Evolutionary conservation across 208 protist genomes (phyloP).

Genomic region (Blastocrithidia nonstop): DNA sequence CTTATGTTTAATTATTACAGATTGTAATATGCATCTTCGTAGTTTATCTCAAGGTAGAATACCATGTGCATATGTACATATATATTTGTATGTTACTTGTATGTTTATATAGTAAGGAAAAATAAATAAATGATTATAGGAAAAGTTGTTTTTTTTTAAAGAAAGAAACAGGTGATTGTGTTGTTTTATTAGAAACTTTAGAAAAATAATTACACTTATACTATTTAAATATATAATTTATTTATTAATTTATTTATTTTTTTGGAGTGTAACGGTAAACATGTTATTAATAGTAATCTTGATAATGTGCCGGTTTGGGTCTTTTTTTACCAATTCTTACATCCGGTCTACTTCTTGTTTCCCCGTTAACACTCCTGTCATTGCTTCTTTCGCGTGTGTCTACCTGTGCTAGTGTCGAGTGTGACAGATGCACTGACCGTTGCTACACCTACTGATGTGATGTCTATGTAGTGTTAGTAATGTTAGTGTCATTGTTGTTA

Average conservation of each 20-base stretch:
- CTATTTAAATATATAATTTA: constrained; percentile 5
- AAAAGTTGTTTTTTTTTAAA: not conserved
- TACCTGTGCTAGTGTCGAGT: no score
- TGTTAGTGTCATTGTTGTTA: no score
- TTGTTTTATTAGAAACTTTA: not conserved
- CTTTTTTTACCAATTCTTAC: constrained; percentile 5
- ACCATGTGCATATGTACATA: not conserved
- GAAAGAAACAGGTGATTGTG: not conserved
- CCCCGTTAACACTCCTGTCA: no score
- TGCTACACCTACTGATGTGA: no score
- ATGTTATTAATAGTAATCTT: not conserved
- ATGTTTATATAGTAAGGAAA: not conserved
- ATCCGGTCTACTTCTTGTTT: no score
- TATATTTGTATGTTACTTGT: not conserved
- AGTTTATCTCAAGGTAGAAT: not conserved
- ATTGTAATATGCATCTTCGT: not conserved
- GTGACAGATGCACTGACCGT: no score
- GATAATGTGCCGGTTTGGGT: constrained; percentile 5
- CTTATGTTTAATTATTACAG: not conserved
- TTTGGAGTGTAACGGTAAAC: constrained; percentile 6
- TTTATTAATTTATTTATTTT: constrained; percentile 6
- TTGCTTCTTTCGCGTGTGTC: no score
- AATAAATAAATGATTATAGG: no score
- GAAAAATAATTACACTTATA: not conserved
- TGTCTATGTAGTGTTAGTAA: no score